phyloP scores from a whole-genome alignment of 768 basidiomycete species.

The Megacollybia marginata region DNA sequence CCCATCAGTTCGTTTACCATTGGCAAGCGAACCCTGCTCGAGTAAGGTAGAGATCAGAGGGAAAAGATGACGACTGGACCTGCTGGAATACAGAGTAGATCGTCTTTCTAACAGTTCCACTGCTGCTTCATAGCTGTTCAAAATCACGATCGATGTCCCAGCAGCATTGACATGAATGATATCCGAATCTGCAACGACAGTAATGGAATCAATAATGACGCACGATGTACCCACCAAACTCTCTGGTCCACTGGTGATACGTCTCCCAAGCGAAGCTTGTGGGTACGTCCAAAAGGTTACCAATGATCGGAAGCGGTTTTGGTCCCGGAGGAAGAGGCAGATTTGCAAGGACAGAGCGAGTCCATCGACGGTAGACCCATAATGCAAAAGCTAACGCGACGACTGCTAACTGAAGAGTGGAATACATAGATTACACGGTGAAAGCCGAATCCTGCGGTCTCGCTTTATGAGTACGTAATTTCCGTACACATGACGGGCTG shows the following conservation, averaged over 20 bases:
- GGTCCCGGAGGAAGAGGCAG: constrained; percentile 5
- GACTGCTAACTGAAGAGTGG: too few species aligned
- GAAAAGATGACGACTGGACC: constrained; percentile 1
- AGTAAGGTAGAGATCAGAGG: too few species aligned
- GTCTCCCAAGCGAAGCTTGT: constrained; percentile 22
- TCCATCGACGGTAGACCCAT: too few species aligned
- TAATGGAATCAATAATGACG: not conserved
- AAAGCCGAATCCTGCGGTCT: too few species aligned
- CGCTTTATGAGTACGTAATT: too few species aligned
- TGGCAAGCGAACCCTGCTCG: too few species aligned
- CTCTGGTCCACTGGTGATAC: constrained; percentile 23
- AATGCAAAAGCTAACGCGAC: too few species aligned
- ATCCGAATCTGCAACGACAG: constrained; percentile 14
- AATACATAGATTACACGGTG: too few species aligned
- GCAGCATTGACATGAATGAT: constrained; percentile 22
- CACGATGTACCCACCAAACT: constrained; percentile 18
- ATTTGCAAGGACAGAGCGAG: too few species aligned
- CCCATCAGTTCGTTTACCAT: constrained; percentile 4
- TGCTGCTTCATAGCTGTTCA: constrained; percentile 19
- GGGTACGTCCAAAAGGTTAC: constrained; percentile 3
- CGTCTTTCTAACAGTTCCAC: constrained; percentile 30
- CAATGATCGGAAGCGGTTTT: not conserved
- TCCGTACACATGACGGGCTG: too few species aligned
- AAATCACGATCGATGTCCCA: constrained; percentile 25
- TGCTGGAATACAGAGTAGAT: not conserved